phyloP scores from a whole-genome alignment of 2,329 filamentous ascomycete genomes.

The Trichoderma sp. region DNA sequence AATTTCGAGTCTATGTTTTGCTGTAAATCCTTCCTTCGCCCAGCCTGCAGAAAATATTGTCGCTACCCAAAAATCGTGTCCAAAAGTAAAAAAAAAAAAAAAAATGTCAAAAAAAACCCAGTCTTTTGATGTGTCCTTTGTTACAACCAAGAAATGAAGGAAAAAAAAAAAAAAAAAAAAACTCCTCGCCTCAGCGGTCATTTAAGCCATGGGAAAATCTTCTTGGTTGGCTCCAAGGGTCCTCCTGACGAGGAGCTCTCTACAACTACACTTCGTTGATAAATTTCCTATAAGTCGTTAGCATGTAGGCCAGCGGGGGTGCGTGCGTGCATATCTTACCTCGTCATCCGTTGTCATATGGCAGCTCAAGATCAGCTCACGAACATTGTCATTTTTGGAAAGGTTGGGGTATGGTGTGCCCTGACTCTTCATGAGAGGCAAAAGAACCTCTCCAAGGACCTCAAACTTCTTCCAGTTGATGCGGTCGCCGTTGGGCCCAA shows the following conservation, averaged over 20 bases:
- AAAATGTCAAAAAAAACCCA: slow-evolving; percentile 18
- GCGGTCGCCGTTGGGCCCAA: slow-evolving; percentile 69
- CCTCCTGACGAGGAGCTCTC: slow-evolving; percentile 52
- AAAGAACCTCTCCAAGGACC: slow-evolving; percentile 86
- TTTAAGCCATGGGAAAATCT: slow-evolving; percentile 69
- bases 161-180: slow-evolving; percentile 30
- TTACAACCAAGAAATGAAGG: slow-evolving; percentile 23
- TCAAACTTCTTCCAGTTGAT: slow-evolving; percentile 99
- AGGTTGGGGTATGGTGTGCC: slow-evolving; percentile 77
- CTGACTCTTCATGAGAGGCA: slow-evolving; percentile 90
- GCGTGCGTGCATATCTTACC: slow-evolving; percentile 55
- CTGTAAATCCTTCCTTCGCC: slow-evolving; percentile 24
- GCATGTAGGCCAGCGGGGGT: not conserved
- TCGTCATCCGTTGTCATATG: slow-evolving; percentile 84
- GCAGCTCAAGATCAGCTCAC: slow-evolving; percentile 77
- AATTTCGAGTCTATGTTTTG: slow-evolving; percentile 23
- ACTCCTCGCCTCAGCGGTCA: slow-evolving; percentile 37
- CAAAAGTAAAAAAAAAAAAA: not conserved
- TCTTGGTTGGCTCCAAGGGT: slow-evolving; percentile 53
- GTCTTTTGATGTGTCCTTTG: slow-evolving; percentile 23
- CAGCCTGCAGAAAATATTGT: slow-evolving; percentile 21
- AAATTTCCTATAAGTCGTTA: slow-evolving; percentile 57
- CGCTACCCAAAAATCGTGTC: slow-evolving; percentile 22
- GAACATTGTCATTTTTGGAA: slow-evolving; percentile 66
- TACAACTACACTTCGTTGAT: slow-evolving; percentile 61